A percentile compares a stretch with the other conserved stretches of the same genome.
These are phyloP conservation scores for Microdochium trichocladiopsis DNA, from an alignment of 2,329 filamentous ascomycete genomes.

Conservation along the genomic window DNA sequence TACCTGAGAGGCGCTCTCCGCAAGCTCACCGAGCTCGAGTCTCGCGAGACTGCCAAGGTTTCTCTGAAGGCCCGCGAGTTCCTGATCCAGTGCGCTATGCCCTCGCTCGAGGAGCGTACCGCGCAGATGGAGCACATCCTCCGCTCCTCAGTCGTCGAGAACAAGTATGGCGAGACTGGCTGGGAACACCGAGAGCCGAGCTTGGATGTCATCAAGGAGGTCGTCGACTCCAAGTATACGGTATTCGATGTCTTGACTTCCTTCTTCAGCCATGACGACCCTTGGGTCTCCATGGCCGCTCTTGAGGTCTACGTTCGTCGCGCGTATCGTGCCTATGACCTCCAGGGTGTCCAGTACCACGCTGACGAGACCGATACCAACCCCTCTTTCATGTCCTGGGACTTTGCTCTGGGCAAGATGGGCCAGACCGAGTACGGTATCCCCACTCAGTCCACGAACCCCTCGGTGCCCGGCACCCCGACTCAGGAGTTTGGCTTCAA, in stretches of 20 bases:
- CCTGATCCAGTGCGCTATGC: conserved; percentile 93
- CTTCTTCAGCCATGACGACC: conserved; percentile 91
- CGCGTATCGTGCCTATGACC: conserved; percentile 90
- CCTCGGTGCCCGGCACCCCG: conserved; percentile 78
- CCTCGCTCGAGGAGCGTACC: conserved; percentile 89
- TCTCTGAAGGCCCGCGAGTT: conserved; percentile 95
- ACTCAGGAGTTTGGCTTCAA: conserved; percentile 59
- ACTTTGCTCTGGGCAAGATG: conserved; percentile 90
- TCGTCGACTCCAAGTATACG: conserved; percentile 97
- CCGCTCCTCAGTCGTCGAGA: conserved; percentile 89
- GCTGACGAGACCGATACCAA: conserved; percentile 57
- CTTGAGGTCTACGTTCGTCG: conserved; percentile 95
- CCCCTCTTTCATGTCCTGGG: conserved; percentile 82
- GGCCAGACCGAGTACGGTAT: conserved; percentile 86
- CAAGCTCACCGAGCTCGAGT: conserved; percentile 86
- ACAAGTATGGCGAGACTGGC: conserved; percentile 93
- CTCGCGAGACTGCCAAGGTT: conserved; percentile 81
- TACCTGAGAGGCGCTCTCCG: conserved; percentile 77
- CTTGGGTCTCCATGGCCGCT: conserved; percentile 88
- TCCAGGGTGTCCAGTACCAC: conserved; percentile 85
- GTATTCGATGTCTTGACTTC: conserved; percentile 93
- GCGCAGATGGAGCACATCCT: conserved; percentile 98
- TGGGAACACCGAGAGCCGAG: conserved; percentile 94
- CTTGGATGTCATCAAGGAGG: conserved; percentile 88
- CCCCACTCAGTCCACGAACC: conserved; percentile 69